phyloP scores from a whole-genome alignment of 2,329 filamentous ascomycete genomes.

The Colletotrichum tropicale region DNA sequence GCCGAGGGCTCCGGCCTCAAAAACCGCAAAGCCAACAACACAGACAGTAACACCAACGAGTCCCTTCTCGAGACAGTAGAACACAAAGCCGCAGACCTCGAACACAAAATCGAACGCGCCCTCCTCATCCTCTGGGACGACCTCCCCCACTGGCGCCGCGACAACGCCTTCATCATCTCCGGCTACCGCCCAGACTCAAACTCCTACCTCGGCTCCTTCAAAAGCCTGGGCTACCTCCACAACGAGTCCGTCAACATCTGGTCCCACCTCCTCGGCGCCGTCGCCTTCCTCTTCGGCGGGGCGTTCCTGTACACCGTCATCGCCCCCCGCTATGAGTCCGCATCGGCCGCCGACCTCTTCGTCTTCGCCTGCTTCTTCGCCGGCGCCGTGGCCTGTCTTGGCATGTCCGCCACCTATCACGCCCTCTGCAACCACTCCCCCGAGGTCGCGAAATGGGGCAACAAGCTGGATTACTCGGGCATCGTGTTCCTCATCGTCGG shows the following conservation, averaged over 20 bases:
- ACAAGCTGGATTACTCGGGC: conserved; percentile 92
- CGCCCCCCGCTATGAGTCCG: conserved; percentile 68
- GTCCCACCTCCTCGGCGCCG: conserved; percentile 68
- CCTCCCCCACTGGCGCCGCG: conserved; percentile 62
- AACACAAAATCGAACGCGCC: conserved; percentile 42
- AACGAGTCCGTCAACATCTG: conserved; percentile 70
- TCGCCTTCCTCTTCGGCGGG: conserved; percentile 58
- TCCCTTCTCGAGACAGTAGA: conserved; percentile 29
- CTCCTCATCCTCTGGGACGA: conserved; percentile 62
- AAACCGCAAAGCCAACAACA: neutral
- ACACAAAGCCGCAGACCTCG: conserved; percentile 27
- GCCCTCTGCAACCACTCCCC: conserved; percentile 84
- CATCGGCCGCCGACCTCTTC: conserved; percentile 66
- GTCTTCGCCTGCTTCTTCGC: conserved; percentile 81
- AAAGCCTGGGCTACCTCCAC: conserved; percentile 58
- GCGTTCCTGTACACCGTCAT: conserved; percentile 61
- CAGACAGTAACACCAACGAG: rapidly evolving
- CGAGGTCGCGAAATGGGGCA: conserved; percentile 79
- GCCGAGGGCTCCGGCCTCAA: neutral
- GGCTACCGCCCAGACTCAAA: conserved; percentile 58
- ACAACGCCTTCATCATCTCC: conserved; percentile 60
- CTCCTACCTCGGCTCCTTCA: conserved; percentile 50
- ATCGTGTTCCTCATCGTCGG: conserved; percentile 93
- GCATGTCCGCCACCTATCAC: conserved; percentile 87
- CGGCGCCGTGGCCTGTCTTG: conserved; percentile 74